Evolutionary conservation across 768 basidiomycete species (phyloP).

Genomic region (Russula vinacea): DNA sequence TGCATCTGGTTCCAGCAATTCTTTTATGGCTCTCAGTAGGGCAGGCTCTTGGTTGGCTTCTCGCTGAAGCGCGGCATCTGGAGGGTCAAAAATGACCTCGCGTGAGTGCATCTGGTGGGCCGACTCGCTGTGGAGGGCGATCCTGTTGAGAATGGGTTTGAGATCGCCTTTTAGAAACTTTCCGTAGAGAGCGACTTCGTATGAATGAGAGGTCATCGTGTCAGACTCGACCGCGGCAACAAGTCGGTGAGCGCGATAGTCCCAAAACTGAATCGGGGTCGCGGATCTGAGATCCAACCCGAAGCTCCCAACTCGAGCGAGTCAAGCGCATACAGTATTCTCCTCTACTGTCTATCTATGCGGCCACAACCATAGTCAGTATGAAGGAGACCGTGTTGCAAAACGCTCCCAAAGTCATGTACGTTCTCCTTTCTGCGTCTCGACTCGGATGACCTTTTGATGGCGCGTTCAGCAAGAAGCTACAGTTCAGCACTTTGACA

Average conservation of each 20-base stretch:
- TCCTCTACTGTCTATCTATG: slow-evolving; percentile 5
- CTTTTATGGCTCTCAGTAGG: slow-evolving; percentile 70
- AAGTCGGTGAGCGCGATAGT: neutral
- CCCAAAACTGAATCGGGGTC: neutral
- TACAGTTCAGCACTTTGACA: slow-evolving; percentile 93
- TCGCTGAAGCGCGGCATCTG: slow-evolving; percentile 61
- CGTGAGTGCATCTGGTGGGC: slow-evolving; percentile 68
- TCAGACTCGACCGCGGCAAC: neutral
- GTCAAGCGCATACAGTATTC: neutral
- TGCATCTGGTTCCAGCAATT: slow-evolving; percentile 57
- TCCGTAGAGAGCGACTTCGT: slow-evolving; percentile 80
- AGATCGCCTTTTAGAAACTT: slow-evolving; percentile 79
- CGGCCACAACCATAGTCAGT: slow-evolving; percentile 2
- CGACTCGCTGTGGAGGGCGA: slow-evolving; percentile 78
- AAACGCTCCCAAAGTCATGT: slow-evolving; percentile 29
- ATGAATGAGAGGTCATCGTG: slow-evolving; percentile 48
- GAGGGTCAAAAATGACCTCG: slow-evolving; percentile 79
- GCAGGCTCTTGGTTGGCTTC: slow-evolving; percentile 64
- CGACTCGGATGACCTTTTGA: neutral
- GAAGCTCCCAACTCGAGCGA: neutral
- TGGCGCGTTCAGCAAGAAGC: slow-evolving; percentile 67
- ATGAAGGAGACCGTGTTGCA: slow-evolving; percentile 28
- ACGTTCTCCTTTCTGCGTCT: neutral
- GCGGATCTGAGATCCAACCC: slow-evolving; percentile 15
- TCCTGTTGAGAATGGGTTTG: slow-evolving; percentile 71